Evolutionary conservation across 257 asterid species (phyloP), one percentile per base, ranked within the genome.

Genomic region (Cinchona pubescens): DNA sequence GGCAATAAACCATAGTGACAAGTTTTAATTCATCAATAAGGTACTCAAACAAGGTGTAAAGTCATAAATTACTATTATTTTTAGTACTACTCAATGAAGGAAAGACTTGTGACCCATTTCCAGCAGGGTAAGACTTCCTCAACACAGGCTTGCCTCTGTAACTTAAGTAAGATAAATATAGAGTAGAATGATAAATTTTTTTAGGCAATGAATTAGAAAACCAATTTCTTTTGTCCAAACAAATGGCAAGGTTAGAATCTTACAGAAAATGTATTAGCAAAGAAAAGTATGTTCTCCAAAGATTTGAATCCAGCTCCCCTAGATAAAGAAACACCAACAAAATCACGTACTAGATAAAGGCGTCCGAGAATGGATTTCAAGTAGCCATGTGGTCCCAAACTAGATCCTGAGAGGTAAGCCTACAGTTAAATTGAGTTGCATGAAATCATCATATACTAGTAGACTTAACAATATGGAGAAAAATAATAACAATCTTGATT

Each of bases 291-390:
- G 80, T 93, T 91, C 84, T 93, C 98, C 91, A 91, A 80, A 69
- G 93, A 91, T 83, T 91, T 88, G 84, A 91, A 93, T 49, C 97
- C 92, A 16, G 91, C 97, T 77, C 98, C 94, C 85, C 98, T 92
- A 86, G 76, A 65, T 46, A 74, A 27, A 67, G 49, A 37, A 77
- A 27, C 68, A 81, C 62, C 75, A 76, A 30, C 42, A 40, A n/a
- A n/a, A n/a, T 62, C 38, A 49, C 58, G 6, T 10, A 16, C 53
- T 19, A 37, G 27, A n/a, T n/a, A n/a, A 72, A 59, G 59, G 49
- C 29, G 40, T 32, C 51, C 16, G 56, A 8, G 35, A n/a, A n/a
- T n/a, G n/a, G n/a, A n/a, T 6, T 51, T 55, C 34, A 34, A 19
- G 25, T 60, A 71, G 48, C 38, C 25, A n/a, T n/a, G n/a, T n/a